phyloP scores from a whole-genome alignment of 129 eudicot species.

The Centella asiatica region DNA sequence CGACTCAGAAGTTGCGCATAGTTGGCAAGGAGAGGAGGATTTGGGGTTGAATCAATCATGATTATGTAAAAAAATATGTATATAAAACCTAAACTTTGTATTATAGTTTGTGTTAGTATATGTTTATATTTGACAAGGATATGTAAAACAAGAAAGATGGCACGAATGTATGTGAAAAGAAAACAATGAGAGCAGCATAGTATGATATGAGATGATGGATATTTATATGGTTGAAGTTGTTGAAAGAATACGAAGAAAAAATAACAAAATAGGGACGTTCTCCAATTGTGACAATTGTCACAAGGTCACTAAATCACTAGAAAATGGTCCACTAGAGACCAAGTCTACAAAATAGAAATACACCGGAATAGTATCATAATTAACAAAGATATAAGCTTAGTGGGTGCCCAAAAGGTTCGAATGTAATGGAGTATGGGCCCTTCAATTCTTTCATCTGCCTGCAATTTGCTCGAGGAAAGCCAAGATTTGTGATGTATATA shows the following conservation, averaged over 20 bases:
- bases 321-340: constrained; percentile 23
- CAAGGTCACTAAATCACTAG: constrained; percentile 13
- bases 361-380: no score
- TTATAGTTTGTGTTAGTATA: no score
- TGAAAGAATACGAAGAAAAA: constrained; percentile 26
- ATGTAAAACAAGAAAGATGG: constrained; percentile 3
- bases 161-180: constrained; percentile 2
- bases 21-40: constrained; percentile 40
- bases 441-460: no score
- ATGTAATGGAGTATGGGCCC: no score
- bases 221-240: constrained; percentile 6
- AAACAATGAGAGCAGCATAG: constrained; percentile 5
- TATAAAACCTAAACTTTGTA: neutral
- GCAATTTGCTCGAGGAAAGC: no score
- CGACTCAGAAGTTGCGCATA: constrained; percentile 23
- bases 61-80: constrained; percentile 6
- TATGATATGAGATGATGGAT: neutral
- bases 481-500: no score
- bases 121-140: constrained; percentile 9
- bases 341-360: constrained; percentile 9
- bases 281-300: constrained; percentile 35
- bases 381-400: no score
- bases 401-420: no score
- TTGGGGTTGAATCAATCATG: constrained; percentile 31
- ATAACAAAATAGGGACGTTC: constrained; percentile 20